These are phyloP conservation scores for Lasiodiplodia citricola DNA, from an alignment of 2,329 filamentous ascomycete genomes.

Conservation along the genomic window DNA sequence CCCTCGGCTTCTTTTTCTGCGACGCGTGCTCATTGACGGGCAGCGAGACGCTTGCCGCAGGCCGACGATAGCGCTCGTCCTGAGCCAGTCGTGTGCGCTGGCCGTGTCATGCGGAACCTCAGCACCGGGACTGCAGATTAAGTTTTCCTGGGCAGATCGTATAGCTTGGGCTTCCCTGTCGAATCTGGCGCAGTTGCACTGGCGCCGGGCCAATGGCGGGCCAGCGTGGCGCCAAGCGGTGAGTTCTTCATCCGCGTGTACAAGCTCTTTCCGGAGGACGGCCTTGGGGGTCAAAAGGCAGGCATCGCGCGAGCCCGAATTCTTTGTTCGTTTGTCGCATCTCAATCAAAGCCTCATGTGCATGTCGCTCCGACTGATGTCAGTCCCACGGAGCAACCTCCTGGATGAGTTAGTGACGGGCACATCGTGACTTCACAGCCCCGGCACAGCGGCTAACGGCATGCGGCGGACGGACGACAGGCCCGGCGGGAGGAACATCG, in stretches of 20 bases:
- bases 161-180: background rate
- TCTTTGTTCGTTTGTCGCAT: background rate
- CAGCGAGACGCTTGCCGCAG: background rate
- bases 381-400: background rate
- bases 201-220: background rate
- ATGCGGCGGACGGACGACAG: background rate
- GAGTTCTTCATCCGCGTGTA: constrained; percentile 4
- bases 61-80: background rate
- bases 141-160: background rate
- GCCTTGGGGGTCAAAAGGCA: constrained; percentile 9
- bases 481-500: background rate
- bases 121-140: constrained; percentile 13
- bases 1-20: background rate
- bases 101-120: constrained; percentile 13
- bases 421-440: background rate
- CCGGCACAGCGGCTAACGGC: background rate
- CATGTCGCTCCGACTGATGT: background rate
- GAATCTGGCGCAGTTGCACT: constrained; percentile 4
- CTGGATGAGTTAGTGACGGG: background rate
- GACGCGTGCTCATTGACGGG: background rate
- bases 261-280: background rate
- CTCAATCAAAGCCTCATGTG: background rate
- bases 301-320: background rate
- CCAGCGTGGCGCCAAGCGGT: constrained; percentile 14
- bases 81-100: constrained; percentile 5